These are phyloP conservation scores for Astrephomene gubernaculifera DNA, from an alignment of 139 green algal species.

Conservation along the genomic window DNA sequence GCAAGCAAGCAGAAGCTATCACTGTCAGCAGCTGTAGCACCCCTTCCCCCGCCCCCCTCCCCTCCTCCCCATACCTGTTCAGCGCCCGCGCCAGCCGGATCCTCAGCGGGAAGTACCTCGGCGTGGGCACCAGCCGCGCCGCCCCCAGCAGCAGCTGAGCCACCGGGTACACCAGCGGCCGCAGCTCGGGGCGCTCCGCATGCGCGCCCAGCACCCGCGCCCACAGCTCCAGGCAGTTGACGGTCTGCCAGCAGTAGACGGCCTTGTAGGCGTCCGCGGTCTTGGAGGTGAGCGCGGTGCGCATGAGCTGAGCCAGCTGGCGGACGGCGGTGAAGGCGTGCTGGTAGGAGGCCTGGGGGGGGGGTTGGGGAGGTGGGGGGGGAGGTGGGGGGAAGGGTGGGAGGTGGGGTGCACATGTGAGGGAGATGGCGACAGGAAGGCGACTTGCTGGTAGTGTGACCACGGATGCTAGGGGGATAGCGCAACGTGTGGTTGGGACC, in stretches of 20 bases:
- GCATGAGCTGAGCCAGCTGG: slow-evolving; percentile 89
- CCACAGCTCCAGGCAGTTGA: slow-evolving; percentile 96
- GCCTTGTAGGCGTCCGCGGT: slow-evolving; percentile 87
- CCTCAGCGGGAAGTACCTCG: slow-evolving; percentile 91
- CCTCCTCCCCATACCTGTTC: slow-evolving; percentile 47
- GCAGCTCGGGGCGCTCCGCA: slow-evolving; percentile 65
- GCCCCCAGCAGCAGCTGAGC: slow-evolving; percentile 73
- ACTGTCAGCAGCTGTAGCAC: too few relatives aligned
- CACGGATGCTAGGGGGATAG: too few relatives aligned
- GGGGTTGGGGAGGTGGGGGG: not conserved
- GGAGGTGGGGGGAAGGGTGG: too few relatives aligned
- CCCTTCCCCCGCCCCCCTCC: not conserved
- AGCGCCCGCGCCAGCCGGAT: slow-evolving; percentile 76
- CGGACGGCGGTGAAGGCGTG: slow-evolving; percentile 85
- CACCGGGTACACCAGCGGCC: slow-evolving; percentile 91
- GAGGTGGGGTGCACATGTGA: not conserved
- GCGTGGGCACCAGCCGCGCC: slow-evolving; percentile 88
- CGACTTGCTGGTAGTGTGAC: too few relatives aligned
- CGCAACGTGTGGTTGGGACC: too few relatives aligned
- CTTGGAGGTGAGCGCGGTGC: slow-evolving; percentile 85
- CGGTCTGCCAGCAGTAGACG: slow-evolving; percentile 86
- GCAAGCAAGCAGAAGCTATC: too few relatives aligned
- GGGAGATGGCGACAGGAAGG: too few relatives aligned
- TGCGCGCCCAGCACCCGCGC: slow-evolving; percentile 60
- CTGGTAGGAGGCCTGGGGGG: slow-evolving; percentile 68